These are phyloP conservation scores for Populus trichocarpa DNA, from an alignment of 441 rosid species.

Conservation along the genomic window DNA sequence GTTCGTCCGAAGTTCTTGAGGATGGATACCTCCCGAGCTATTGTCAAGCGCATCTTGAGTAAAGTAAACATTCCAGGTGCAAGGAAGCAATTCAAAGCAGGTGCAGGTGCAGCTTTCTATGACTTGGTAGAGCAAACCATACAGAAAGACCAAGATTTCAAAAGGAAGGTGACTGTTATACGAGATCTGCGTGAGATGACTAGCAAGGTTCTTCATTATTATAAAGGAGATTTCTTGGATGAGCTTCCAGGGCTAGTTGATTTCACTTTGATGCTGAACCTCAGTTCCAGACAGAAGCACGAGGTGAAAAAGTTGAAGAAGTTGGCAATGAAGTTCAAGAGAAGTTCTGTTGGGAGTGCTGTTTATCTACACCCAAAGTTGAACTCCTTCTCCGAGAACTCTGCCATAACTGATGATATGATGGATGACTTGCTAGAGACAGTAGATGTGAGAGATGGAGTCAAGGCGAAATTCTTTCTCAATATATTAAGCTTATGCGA, in stretches of 20 bases:
- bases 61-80: constrained; percentile 44
- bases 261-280: constrained; percentile 62
- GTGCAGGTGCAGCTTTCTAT: constrained; percentile 42
- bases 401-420: constrained; percentile 27
- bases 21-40: constrained; percentile 33
- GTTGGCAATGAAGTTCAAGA: constrained; percentile 38
- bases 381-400: constrained; percentile 24
- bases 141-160: constrained; percentile 41
- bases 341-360: constrained; percentile 39
- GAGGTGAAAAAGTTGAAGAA: constrained; percentile 44
- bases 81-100: constrained; percentile 41
- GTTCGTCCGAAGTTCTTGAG: constrained; percentile 79
- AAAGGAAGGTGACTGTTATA: constrained; percentile 53
- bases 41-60: constrained; percentile 55
- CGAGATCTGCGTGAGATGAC: constrained; percentile 87
- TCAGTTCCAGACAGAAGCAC: constrained; percentile 47
- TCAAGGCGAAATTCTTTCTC: constrained; percentile 69
- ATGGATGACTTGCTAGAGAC: constrained; percentile 40
- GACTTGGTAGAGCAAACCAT: constrained; percentile 69
- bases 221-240: constrained; percentile 79
- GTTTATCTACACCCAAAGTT: constrained; percentile 46
- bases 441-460: constrained; percentile 51
- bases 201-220: constrained; percentile 65
- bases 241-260: constrained; percentile 86
- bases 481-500: constrained; percentile 58